A percentile compares a stretch with the other conserved stretches of the same genome.
Evolutionary conservation across 345 rosid genomes (phyloP).

Genomic region (Barbarea vulgaris): DNA sequence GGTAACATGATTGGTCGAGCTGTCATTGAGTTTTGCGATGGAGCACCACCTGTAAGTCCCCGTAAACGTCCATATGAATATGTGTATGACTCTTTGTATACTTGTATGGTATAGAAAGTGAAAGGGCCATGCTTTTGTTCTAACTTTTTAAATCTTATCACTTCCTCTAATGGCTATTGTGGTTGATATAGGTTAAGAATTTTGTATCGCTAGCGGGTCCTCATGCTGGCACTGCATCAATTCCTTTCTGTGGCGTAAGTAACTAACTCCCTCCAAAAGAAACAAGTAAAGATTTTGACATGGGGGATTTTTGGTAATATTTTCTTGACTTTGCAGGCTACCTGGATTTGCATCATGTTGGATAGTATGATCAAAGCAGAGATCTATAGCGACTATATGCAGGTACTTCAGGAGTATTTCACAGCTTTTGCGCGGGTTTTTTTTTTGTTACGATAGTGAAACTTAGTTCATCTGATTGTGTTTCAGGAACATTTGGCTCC

Average conservation of each 20-base stretch:
- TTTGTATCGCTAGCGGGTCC: conserved; percentile 77
- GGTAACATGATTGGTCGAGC: conserved; percentile 79
- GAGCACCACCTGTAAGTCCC: conserved; percentile 77
- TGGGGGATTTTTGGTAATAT: neutral
- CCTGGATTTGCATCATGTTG: conserved; percentile 61
- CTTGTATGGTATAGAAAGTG: neutral
- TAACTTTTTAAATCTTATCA: neutral
- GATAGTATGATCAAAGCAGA: conserved; percentile 62
- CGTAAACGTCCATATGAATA: neutral
- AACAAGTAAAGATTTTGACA: neutral
- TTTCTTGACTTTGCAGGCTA: conserved; percentile 46
- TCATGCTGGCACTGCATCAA: conserved; percentile 86
- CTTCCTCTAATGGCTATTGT: neutral
- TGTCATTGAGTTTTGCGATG: conserved; percentile 78
- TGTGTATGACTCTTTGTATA: neutral
- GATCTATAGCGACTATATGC: conserved; percentile 69
- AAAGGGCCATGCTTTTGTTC: conserved; percentile 4
- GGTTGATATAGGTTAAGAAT: conserved; percentile 74
- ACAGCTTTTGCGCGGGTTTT: neutral
- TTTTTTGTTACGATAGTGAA: neutral
- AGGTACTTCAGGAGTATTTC: conserved; percentile 47
- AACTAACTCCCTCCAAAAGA: conserved; percentile 14
- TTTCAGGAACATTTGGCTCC: conserved; percentile 96
- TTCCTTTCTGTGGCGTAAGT: conserved; percentile 85
- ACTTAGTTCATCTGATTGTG: conserved; percentile 28